Evolutionary conservation across 2,329 filamentous ascomycete species (phyloP).

Genomic region (Phyllosticta citriasiana): DNA sequence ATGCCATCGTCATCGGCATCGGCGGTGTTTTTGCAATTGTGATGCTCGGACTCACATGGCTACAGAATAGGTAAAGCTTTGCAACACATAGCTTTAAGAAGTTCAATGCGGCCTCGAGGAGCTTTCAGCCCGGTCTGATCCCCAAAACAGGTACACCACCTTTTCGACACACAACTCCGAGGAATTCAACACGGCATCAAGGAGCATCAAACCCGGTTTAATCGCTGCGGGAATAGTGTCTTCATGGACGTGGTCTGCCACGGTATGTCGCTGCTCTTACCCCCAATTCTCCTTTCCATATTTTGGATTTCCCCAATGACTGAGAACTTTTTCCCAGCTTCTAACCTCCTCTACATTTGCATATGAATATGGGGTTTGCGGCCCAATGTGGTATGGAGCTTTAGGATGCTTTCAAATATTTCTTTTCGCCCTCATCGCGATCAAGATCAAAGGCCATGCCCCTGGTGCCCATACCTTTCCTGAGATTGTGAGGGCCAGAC

Average conservation of each 20-base stretch:
- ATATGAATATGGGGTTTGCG: slow-evolving; percentile 18
- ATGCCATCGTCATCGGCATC: slow-evolving; percentile 42
- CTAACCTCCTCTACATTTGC: slow-evolving; percentile 16
- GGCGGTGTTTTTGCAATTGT: slow-evolving; percentile 32
- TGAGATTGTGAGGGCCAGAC: slow-evolving; percentile 43
- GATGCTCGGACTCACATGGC: slow-evolving; percentile 21
- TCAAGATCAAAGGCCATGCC: slow-evolving; percentile 10
- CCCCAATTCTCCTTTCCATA: not conserved
- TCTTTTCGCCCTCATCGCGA: slow-evolving; percentile 11
- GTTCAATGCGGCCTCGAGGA: too few species aligned
- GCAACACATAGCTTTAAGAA: too few species aligned
- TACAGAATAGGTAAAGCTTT: slow-evolving; percentile 20
- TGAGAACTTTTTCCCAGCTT: not conserved
- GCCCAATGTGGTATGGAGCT: slow-evolving; percentile 11
- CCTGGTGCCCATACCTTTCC: slow-evolving; percentile 40
- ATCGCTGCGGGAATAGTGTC: slow-evolving; percentile 39
- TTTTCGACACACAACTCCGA: slow-evolving; percentile 36
- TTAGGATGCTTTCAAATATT: slow-evolving; percentile 10
- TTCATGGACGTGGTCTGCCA: slow-evolving; percentile 42
- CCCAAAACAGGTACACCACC: slow-evolving; percentile 20
- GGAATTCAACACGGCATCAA: slow-evolving; percentile 39
- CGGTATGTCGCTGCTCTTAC: slow-evolving; percentile 14
- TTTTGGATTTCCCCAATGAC: slow-evolving; percentile 14
- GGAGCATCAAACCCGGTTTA: slow-evolving; percentile 35
- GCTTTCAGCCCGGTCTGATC: too few species aligned